Evolutionary conservation across 2,329 filamentous ascomycete species (phyloP).

Genomic region (Penicillium thymicola): DNA sequence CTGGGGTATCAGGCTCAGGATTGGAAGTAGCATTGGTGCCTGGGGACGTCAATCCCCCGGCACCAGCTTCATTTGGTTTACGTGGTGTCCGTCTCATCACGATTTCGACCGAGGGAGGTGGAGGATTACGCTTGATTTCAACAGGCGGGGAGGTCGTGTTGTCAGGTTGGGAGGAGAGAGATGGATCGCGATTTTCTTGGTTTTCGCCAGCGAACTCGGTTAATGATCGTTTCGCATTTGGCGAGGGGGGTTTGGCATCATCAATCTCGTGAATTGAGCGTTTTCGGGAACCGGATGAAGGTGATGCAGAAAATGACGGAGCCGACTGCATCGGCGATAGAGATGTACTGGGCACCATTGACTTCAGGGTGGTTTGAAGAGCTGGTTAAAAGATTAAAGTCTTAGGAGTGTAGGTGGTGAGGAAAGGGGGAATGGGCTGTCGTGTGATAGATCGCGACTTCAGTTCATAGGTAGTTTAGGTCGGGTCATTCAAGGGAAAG

Average conservation of each 20-base stretch:
- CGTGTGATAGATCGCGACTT: slow-evolving; percentile 8
- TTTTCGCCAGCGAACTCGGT: slow-evolving; percentile 13
- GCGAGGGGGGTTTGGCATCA: slow-evolving; percentile 10
- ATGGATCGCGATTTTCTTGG: slow-evolving; percentile 25
- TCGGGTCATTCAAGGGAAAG: not conserved
- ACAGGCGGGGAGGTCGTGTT: not conserved
- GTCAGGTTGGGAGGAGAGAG: not conserved
- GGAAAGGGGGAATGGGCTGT: not conserved
- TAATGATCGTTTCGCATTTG: slow-evolving; percentile 13
- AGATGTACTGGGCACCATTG: slow-evolving; percentile 22
- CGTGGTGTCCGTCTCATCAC: slow-evolving; percentile 1
- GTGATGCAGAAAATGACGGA: slow-evolving; percentile 14
- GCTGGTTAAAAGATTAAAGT: not conserved
- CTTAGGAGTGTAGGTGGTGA: not conserved
- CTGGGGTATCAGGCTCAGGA: slow-evolving; percentile 11
- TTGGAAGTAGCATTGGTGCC: not conserved
- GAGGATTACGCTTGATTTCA: not conserved
- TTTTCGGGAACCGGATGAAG: slow-evolving; percentile 24
- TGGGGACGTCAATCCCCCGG: not conserved
- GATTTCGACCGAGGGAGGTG: slow-evolving; percentile 4
- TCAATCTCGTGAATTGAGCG: slow-evolving; percentile 31
- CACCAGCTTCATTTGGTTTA: not conserved
- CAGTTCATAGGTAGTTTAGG: not conserved
- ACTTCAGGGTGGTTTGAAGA: slow-evolving; percentile 1
- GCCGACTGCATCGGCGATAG: slow-evolving; percentile 20